phyloP scores from a whole-genome alignment of 2,329 filamentous ascomycete genomes.

The Lecanicillium sp. region DNA sequence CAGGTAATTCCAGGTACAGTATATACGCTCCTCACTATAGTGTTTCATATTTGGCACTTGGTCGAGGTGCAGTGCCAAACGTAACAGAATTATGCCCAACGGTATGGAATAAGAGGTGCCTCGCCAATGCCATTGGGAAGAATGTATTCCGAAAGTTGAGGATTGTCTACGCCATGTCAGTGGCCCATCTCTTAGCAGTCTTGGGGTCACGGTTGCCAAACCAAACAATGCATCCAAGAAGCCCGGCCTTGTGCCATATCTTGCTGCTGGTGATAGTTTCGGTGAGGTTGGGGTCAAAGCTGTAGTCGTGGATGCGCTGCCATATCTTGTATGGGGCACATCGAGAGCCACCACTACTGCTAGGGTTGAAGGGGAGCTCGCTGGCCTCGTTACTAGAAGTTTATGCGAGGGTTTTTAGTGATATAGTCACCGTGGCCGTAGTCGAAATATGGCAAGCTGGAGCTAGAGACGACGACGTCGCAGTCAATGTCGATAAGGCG shows the following conservation, averaged over 20 bases:
- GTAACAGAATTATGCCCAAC: too few species aligned
- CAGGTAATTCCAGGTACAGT: too few species aligned
- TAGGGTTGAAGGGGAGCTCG: conserved; percentile 44
- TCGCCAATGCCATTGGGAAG: conserved; percentile 44
- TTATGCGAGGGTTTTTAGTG: conserved; percentile 46
- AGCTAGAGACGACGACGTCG: conserved; percentile 45
- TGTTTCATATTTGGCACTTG: too few species aligned
- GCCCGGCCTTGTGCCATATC: conserved; percentile 48
- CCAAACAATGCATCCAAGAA: conserved; percentile 46
- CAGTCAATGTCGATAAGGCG: conserved; percentile 41
- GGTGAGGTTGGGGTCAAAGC: conserved; percentile 42
- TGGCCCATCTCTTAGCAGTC: conserved; percentile 29
- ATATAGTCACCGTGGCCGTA: conserved; percentile 45
- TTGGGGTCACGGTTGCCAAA: conserved; percentile 39
- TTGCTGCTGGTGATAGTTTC: conserved; percentile 35
- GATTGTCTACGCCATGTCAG: conserved; percentile 37
- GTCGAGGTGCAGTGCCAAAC: too few species aligned
- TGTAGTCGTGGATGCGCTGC: conserved; percentile 51
- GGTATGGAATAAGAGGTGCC: conserved; percentile 40
- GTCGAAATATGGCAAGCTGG: conserved; percentile 49
- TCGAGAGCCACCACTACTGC: conserved; percentile 44
- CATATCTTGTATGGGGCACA: conserved; percentile 50
- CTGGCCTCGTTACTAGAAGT: too few species aligned
- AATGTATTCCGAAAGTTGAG: conserved; percentile 53
- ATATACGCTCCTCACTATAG: too few species aligned